Conservation (phyloP, 2,329 filamentous ascomycete species). For the Metarhizium guizhouense region DNA sequence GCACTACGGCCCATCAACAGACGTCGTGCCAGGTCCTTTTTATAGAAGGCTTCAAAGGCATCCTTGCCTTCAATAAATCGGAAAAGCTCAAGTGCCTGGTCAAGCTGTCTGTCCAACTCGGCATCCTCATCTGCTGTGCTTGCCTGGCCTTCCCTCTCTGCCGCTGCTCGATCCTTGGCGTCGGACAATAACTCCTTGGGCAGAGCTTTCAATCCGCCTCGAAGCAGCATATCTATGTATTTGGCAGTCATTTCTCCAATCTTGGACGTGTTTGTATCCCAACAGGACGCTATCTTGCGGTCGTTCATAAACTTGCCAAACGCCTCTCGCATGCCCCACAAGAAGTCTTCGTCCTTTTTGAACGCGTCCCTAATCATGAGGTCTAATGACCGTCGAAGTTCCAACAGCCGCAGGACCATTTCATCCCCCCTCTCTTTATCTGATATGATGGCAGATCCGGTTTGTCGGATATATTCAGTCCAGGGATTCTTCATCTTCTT, state of each 20-base stretch:
- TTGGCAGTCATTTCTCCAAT: constrained; percentile 98
- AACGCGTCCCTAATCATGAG: constrained; percentile 71
- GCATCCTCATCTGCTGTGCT: constrained; percentile 79
- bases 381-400: constrained; percentile 73
- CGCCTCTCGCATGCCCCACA: constrained; percentile 70
- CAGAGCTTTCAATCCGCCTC: constrained; percentile 78
- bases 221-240: constrained; percentile 82
- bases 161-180: constrained; percentile 44
- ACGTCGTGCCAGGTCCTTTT: constrained; percentile 85
- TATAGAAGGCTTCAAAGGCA: constrained; percentile 98
- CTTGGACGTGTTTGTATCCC: constrained; percentile 80
- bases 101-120: constrained; percentile 83
- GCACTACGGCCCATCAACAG: constrained; percentile 88
- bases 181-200: constrained; percentile 60
- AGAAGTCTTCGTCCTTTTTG: constrained; percentile 64
- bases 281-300: constrained; percentile 60
- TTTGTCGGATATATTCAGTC: constrained; percentile 65
- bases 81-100: constrained; percentile 89
- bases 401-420: constrained; percentile 78
- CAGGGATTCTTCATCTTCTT: constrained; percentile 64
- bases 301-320: constrained; percentile 93
- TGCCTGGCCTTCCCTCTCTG: constrained; percentile 53
- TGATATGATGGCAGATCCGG: constrained; percentile 70
- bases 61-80: constrained; percentile 96
- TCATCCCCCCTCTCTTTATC: constrained; percentile 70